These are phyloP conservation scores for Musa beccarii DNA, from an alignment of 176 grass and related monocot genomes.

Conservation along the genomic window DNA sequence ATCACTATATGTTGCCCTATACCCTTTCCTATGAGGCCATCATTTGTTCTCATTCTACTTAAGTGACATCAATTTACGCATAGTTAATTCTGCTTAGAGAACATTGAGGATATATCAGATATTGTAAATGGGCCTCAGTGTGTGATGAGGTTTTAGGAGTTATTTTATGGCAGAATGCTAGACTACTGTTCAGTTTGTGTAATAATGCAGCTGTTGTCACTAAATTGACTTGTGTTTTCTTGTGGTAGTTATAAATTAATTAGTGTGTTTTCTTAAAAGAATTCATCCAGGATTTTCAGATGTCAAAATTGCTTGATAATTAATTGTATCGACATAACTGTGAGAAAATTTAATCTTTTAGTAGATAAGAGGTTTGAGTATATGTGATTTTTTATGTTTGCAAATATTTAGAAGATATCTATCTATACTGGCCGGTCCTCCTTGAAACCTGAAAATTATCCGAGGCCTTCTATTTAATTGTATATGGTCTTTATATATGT, in stretches of 20 bases:
- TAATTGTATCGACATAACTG: not conserved
- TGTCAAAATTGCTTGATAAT: not conserved
- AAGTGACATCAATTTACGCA: not conserved
- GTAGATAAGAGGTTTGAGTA: not conserved
- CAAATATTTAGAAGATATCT: not conserved
- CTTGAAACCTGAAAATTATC: not conserved
- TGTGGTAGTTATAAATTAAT: no score
- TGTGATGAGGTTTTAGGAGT: not conserved
- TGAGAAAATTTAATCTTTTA: not conserved
- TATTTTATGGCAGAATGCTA: not conserved
- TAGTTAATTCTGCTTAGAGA: not conserved
- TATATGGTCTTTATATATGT: not conserved
- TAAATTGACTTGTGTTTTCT: no score
- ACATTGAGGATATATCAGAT: not conserved
- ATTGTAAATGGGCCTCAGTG: not conserved
- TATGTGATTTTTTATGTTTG: not conserved
- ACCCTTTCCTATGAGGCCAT: not conserved
- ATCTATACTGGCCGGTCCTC: not conserved
- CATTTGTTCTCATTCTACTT: not conserved
- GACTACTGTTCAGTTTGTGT: no score
- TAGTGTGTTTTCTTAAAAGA: not conserved
- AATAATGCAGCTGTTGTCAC: no score
- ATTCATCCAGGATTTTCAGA: not conserved
- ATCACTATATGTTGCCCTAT: not conserved
- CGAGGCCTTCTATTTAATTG: not conserved